Conservation (phyloP, 2,329 filamentous ascomycete species). For the Aspergillaceae sp. region DNA sequence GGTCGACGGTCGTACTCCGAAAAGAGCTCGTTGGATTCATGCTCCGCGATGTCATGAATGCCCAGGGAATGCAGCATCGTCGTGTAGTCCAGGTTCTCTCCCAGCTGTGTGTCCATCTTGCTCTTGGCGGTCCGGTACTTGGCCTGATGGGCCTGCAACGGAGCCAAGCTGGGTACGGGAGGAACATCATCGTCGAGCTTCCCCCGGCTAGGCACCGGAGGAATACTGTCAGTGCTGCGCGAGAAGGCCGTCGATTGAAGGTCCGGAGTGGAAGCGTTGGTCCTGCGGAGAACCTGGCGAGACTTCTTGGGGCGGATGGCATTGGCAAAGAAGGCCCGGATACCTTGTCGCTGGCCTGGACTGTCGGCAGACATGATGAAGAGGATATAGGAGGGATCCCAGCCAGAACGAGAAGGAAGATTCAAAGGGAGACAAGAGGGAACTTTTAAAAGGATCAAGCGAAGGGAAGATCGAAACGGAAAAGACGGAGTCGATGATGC, state of each 20-base stretch:
- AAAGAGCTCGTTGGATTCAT: slow-evolving; percentile 6
- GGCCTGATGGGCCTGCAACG: slow-evolving; percentile 25
- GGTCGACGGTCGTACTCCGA: slow-evolving; percentile 15
- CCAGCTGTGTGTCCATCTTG: slow-evolving; percentile 27
- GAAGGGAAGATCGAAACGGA: neutral
- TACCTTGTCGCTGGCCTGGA: slow-evolving; percentile 21
- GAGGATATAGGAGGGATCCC: neutral
- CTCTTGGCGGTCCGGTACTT: slow-evolving; percentile 23
- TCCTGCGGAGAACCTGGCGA: slow-evolving; percentile 28
- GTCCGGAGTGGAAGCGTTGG: slow-evolving; percentile 21
- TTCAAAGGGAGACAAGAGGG: no score
- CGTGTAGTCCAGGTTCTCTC: slow-evolving; percentile 30
- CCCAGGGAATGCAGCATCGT: slow-evolving; percentile 29
- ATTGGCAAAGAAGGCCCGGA: slow-evolving; percentile 21
- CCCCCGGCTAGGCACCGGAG: neutral
- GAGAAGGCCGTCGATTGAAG: slow-evolving; percentile 16
- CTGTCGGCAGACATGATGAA: slow-evolving; percentile 23
- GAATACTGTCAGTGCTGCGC: neutral
- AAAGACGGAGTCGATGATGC: neutral
- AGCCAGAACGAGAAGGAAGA: neutral
- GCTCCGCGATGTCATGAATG: slow-evolving; percentile 22
- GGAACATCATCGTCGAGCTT: slow-evolving; percentile 17
- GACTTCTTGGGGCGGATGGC: slow-evolving; percentile 29
- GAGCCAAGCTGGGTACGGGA: slow-evolving; percentile 23
- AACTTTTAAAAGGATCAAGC: no score